Base-by-base conservation (phyloP, 2,329 filamentous ascomycete species). In the Microsporum audouinii region DNA sequence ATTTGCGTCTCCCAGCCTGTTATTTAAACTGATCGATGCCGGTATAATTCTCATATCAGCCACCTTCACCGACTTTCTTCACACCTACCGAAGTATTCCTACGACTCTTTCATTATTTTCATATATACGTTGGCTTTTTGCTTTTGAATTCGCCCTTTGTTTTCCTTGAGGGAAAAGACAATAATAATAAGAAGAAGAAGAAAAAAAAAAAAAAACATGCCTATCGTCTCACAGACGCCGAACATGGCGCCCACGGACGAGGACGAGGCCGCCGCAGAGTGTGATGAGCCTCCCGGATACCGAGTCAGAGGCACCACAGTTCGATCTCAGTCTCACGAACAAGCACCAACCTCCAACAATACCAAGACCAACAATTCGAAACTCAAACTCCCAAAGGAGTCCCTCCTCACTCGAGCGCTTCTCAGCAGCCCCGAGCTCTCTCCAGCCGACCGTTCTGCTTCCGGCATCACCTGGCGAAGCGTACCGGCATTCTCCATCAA, bases 331-430 rank as follows among this genome's bases (percentile, higher is more conserved):
- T 43, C 39, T n/a, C 57, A 61, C n/a, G n/a, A 56, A 57, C 58
- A 61, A 14, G 17, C 33, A 27, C 38, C 55, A 10, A 45, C 41
- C 34, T 29, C n/a, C 53, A 47, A 45, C 17, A 59, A 56, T 34
- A 56, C 64, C 66, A 61, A 73, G 69, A 61, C 67, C 61, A 64
- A 60, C 83, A 82, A 66, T 73, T 77, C 3, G 71, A 75, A 7
- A 71, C 74, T 23, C 70, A 74, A 45, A 75, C 77, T 43, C 74
- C 82, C 82, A 58, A 84, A 88, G 67, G 84, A 90, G 69, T 97
- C 94, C 12, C 82, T 99, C 43, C 79, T 99, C 68, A 97, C 94
- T 29, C 87, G 85, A 71, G 92, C 91, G 39, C 83, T 97, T 60
- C 84, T 86, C 73, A 83, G 80, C 68, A 81, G 82, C 57, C 83